Conservation (phyloP, 2,329 filamentous ascomycete genomes). For the Hymenoscyphus fraxineus region DNA sequence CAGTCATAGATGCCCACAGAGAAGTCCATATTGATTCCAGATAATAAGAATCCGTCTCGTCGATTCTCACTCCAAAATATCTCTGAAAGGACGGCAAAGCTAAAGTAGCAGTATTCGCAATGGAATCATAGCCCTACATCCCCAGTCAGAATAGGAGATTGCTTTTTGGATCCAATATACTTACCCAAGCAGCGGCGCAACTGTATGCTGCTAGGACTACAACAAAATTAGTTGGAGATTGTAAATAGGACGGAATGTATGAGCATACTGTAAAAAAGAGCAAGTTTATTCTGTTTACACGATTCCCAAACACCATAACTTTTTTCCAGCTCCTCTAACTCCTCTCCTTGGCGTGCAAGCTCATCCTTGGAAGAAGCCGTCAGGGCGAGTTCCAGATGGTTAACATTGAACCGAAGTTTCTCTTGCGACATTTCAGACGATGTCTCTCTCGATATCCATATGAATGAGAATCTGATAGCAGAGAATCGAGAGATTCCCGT, state of each 20-base stretch:
- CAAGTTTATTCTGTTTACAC: constrained; percentile 13
- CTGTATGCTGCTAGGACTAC: constrained; percentile 20
- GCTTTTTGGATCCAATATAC: background rate
- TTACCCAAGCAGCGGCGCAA: constrained; percentile 20
- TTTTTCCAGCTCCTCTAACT: constrained; percentile 16
- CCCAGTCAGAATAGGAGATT: background rate
- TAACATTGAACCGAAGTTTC: background rate
- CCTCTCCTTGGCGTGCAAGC: constrained; percentile 15
- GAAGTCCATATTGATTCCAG: constrained; percentile 23
- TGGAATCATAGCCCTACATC: constrained; percentile 20
- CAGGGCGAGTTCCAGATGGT: background rate
- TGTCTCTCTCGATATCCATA: background rate
- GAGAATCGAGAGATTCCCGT: background rate
- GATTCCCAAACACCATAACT: constrained; percentile 18
- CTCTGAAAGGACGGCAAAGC: constrained; percentile 22
- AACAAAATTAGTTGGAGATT: background rate
- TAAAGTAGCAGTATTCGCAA: constrained; percentile 22
- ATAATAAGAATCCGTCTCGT: constrained; percentile 22
- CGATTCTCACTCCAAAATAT: constrained; percentile 19
- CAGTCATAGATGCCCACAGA: constrained; percentile 22
- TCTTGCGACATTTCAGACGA: background rate
- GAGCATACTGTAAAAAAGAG: constrained; percentile 15
- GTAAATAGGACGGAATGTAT: too few relatives aligned
- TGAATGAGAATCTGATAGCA: background rate
- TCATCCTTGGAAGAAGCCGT: background rate